Conservation (phyloP, 257 asterid genomes). For the Ilex asprella region DNA sequence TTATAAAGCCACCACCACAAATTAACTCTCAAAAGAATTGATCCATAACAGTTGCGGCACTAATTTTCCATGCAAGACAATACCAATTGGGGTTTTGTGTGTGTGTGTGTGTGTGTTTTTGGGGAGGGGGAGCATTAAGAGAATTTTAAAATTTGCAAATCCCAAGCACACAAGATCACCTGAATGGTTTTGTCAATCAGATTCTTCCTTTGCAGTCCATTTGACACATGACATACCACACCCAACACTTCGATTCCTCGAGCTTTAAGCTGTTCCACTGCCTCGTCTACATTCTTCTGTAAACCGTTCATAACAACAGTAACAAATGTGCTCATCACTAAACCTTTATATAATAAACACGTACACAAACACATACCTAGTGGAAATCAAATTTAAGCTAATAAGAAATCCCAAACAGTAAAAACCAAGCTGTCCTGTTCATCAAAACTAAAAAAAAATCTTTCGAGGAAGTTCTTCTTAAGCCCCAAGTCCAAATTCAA, state of each 20-base stretch:
- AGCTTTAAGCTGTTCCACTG: constrained; percentile 53
- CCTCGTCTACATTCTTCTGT: constrained; percentile 87
- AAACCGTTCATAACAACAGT: background rate
- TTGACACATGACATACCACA: constrained; percentile 78
- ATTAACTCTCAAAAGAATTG: too few species aligned
- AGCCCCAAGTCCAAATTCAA: too few species aligned
- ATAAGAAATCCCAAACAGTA: background rate
- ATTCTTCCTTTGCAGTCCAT: constrained; percentile 71
- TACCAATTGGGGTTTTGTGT: too few species aligned
- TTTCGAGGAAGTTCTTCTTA: background rate
- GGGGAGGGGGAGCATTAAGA: too few species aligned
- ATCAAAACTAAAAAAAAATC: too few species aligned
- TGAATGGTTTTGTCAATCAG: constrained; percentile 58
- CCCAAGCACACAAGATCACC: constrained; percentile 25
- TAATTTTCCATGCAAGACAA: too few species aligned
- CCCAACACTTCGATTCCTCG: constrained; percentile 65
- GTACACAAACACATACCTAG: background rate
- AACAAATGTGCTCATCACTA: background rate
- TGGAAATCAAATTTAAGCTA: background rate
- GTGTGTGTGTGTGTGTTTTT: too few species aligned
- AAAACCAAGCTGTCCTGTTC: background rate
- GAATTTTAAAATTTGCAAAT: too few species aligned
- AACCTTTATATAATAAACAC: background rate
- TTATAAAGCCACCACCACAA: too few species aligned
- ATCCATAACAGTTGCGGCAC: too few species aligned